Evolutionary conservation across 768 basidiomycete genomes (phyloP).

Genomic region (Agrocybe praecox): DNA sequence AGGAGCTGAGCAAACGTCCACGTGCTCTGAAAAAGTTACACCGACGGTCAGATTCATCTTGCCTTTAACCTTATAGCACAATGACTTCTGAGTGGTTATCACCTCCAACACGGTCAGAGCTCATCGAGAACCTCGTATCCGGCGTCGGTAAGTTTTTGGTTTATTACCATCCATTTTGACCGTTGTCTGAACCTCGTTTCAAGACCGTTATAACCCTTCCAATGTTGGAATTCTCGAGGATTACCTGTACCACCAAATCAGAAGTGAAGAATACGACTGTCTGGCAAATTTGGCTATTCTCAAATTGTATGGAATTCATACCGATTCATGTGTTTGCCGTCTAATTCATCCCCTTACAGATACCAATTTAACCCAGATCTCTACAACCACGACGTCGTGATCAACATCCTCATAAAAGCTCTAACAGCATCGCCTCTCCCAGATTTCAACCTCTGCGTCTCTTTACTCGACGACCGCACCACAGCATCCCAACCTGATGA

Average conservation of each 20-base stretch:
- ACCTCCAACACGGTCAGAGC: slow-evolving; percentile 78
- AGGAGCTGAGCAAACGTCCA: slow-evolving; percentile 12
- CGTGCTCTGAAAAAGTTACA: slow-evolving; percentile 34
- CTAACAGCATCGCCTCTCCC: slow-evolving; percentile 84
- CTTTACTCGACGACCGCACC: slow-evolving; percentile 82
- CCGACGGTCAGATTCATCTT: background rate
- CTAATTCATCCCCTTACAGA: slow-evolving; percentile 37
- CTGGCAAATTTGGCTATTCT: slow-evolving; percentile 94
- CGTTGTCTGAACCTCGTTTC: slow-evolving; percentile 3
- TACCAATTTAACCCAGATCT: slow-evolving; percentile 97
- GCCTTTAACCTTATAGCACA: slow-evolving; percentile 1
- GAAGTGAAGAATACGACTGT: slow-evolving; percentile 90
- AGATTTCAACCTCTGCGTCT: slow-evolving; percentile 94
- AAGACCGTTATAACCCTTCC: slow-evolving; percentile 96
- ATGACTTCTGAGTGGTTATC: slow-evolving; percentile 71
- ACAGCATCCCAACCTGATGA: slow-evolving; percentile 63
- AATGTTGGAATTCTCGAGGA: slow-evolving; percentile 95
- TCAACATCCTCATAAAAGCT: slow-evolving; percentile 94
- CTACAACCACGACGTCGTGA: slow-evolving; percentile 89
- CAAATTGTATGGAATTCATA: slow-evolving; percentile 65
- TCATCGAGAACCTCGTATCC: slow-evolving; percentile 90
- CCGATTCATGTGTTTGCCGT: background rate
- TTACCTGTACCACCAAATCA: slow-evolving; percentile 93
- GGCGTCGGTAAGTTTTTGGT: slow-evolving; percentile 70
- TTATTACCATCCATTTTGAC: background rate